phyloP scores from a whole-genome alignment of 2,329 filamentous ascomycete genomes.

The Penicillium sp. region DNA sequence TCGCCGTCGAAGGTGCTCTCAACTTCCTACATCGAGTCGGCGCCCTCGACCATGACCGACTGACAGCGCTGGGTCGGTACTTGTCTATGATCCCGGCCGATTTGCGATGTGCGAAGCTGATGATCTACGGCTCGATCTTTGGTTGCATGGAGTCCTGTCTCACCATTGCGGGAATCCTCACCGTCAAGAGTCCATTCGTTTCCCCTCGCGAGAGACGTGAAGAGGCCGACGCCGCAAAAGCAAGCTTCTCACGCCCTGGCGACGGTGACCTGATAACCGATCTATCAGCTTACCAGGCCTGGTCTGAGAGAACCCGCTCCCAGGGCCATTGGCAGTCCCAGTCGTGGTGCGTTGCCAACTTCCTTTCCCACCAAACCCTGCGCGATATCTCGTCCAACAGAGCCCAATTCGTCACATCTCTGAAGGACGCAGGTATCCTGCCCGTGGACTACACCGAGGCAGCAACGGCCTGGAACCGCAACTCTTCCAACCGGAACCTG shows the following conservation, averaged over 20 bases:
- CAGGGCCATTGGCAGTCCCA: constrained; percentile 46
- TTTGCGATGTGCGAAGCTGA: constrained; percentile 84
- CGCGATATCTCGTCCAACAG: constrained; percentile 83
- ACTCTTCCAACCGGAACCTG: constrained; percentile 44
- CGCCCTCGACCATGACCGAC: constrained; percentile 74
- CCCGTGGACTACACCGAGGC: constrained; percentile 46
- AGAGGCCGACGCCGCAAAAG: constrained; percentile 69
- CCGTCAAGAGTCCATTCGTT: constrained; percentile 78
- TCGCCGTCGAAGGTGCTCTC: constrained; percentile 81
- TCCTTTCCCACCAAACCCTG: constrained; percentile 75
- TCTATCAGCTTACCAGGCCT: constrained; percentile 75
- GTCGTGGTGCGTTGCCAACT: constrained; percentile 77
- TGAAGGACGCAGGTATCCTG: constrained; percentile 80
- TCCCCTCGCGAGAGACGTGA: constrained; percentile 78
- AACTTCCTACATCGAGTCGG: constrained; percentile 76
- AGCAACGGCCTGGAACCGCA: constrained; percentile 27
- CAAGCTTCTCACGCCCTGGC: constrained; percentile 61
- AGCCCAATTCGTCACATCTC: constrained; percentile 75
- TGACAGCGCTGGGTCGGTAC: constrained; percentile 87
- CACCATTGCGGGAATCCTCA: constrained; percentile 87
- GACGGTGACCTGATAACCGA: constrained; percentile 89
- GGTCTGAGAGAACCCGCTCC: constrained; percentile 61
- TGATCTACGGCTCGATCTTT: constrained; percentile 93
- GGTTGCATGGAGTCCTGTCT: constrained; percentile 84
- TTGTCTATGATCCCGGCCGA: constrained; percentile 94